phyloP scores from a whole-genome alignment of 1,284 basidiomycete species.

The Ganoderma meredithae region DNA sequence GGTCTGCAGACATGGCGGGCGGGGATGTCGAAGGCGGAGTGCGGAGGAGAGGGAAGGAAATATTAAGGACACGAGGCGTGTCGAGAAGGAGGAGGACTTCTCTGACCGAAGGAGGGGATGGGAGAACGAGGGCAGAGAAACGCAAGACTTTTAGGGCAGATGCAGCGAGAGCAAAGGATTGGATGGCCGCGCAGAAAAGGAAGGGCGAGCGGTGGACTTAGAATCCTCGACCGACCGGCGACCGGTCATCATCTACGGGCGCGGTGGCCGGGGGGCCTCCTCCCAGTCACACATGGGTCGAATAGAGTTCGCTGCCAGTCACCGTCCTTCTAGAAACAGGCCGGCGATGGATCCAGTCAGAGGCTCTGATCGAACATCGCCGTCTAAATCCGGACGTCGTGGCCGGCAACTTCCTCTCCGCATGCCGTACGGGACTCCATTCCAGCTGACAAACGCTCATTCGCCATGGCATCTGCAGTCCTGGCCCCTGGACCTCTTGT shows the following conservation, averaged over 20 bases:
- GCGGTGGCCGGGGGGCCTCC: slow-evolving; percentile 25
- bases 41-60: slow-evolving; percentile 36
- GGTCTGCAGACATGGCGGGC: slow-evolving; percentile 60
- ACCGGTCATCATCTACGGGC: slow-evolving; percentile 30
- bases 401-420: slow-evolving; percentile 34
- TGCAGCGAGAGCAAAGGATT: slow-evolving; percentile 28
- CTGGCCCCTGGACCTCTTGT: slow-evolving; percentile 6
- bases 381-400: slow-evolving; percentile 30
- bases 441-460: slow-evolving; percentile 27
- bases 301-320: slow-evolving; percentile 35
- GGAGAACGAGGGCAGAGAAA: slow-evolving; percentile 28
- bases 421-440: slow-evolving; percentile 37
- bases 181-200: slow-evolving; percentile 31
- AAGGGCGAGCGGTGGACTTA: slow-evolving; percentile 35
- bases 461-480: slow-evolving; percentile 16
- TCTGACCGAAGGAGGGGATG: slow-evolving; percentile 47
- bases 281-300: slow-evolving; percentile 29
- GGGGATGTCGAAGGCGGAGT: slow-evolving; percentile 45
- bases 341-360: slow-evolving; percentile 35
- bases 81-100: slow-evolving; percentile 40
- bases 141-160: slow-evolving; percentile 35
- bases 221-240: slow-evolving; percentile 34
- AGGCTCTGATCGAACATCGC: slow-evolving; percentile 37
- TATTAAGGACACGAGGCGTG: slow-evolving; percentile 42
- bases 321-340: slow-evolving; percentile 28